Evolutionary conservation across 805 yeast species (phyloP), one percentile per base, ranked within the genome.

Genomic region (Candida tibetensis): DNA sequence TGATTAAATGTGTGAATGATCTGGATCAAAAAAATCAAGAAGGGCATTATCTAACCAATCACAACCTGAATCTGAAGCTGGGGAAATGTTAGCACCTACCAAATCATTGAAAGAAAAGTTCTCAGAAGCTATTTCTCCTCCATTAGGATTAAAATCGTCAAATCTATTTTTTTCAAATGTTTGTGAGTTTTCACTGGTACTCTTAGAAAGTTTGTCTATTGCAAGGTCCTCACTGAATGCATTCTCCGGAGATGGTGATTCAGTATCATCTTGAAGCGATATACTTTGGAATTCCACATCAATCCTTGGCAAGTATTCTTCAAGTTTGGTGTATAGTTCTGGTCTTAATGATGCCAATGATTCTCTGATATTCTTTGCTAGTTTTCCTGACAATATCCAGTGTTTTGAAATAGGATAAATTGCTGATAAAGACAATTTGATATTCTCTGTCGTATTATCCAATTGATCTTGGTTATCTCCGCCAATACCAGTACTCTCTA

Each of bases 31-130:
- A 23, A 32, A 41, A 18, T 41, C 45, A 17, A 41, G 16, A 28
- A 41, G 29, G 8, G 45, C 34, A 38, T 72, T 75, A 48, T 75
- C 81, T 32, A 75, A 73, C 79, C 80, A 75, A 45, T 75, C 77
- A 59, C 81, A 75, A 0, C 81, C 81, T 2, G 79, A 74, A 30
- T 74, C 79, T 4, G 72, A 55, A 5, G 42, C 37, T 4, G 49
- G 47, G 17, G 34, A 36, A 28, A 19, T 7, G 8, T 29, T 12
- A 5, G 2, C 23, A 21, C 17, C 18, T n/a, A 17, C 9, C 5
- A 22, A 13, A 9, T 35, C 33, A 14, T 29, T 16, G 22, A 35
- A 22, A n/a, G 29, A 35, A 16, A 13, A 14, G 5, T 13, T 14
- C n/a, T 22, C 25, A 10, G 25, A 7, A 7, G 25, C 25, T 7